Conservation (phyloP, 768 basidiomycete species). For the Chalciporus piperatus region DNA sequence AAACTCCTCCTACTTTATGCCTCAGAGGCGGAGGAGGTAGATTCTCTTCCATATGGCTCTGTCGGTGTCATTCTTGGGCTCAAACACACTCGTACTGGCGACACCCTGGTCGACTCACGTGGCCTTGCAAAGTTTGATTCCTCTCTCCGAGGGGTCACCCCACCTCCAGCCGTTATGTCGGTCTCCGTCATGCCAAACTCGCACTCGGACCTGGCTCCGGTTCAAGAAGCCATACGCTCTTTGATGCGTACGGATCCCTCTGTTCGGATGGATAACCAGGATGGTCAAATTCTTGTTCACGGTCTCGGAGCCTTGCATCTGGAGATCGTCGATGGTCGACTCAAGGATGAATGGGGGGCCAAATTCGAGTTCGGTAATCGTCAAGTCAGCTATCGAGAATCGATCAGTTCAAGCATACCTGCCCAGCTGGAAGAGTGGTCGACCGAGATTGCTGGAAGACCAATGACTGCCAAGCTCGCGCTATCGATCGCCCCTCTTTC, state of each 20-base stretch:
- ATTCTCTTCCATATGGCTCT: constrained; percentile 74
- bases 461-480: constrained; percentile 46
- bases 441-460: constrained; percentile 60
- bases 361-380: constrained; percentile 75
- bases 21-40: constrained; percentile 71
- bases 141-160: constrained; percentile 59
- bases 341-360: constrained; percentile 76
- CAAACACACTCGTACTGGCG: constrained; percentile 82
- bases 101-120: constrained; percentile 67
- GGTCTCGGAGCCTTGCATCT: constrained; percentile 84
- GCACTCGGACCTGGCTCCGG: constrained; percentile 72
- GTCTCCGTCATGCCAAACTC: constrained; percentile 79
- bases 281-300: constrained; percentile 81
- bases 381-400: constrained; percentile 80
- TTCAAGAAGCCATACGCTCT: constrained; percentile 70
- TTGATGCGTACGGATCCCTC: constrained; percentile 89
- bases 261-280: constrained; percentile 72
- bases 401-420: constrained; percentile 27
- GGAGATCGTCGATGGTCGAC: constrained; percentile 83
- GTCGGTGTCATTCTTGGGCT: constrained; percentile 85
- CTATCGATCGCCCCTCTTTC: constrained; percentile 54
- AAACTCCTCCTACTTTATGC: constrained; percentile 81
- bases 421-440: constrained; percentile 49
- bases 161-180: constrained; percentile 84
- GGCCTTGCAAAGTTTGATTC: constrained; percentile 33